phyloP scores from a whole-genome alignment of 176 grass and related monocot species.

The Hyparrhenia diplandra region DNA sequence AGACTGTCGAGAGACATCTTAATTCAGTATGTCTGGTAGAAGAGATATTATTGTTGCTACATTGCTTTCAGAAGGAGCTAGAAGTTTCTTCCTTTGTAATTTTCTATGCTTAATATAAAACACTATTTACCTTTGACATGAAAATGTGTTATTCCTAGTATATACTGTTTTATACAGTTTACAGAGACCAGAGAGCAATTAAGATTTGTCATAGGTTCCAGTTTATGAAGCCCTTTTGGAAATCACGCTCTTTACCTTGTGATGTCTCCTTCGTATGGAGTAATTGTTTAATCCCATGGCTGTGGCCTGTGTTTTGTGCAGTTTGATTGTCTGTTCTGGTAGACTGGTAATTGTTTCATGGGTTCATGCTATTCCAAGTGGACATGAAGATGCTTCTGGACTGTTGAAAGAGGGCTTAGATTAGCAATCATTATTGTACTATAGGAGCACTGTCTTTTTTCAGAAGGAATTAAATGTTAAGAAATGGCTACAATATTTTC shows the following conservation, averaged over 20 bases:
- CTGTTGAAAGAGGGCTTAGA: neutral
- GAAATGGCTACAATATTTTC: neutral
- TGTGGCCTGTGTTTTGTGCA: neutral
- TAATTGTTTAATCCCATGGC: neutral
- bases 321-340: neutral
- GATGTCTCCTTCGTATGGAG: neutral
- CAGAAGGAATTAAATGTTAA: neutral
- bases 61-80: neutral
- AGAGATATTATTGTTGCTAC: neutral
- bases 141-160: neutral
- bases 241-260: neutral
- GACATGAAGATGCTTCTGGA: neutral
- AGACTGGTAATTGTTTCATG: neutral
- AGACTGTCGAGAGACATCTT: neutral
- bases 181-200: neutral
- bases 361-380: neutral
- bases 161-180: slow-evolving; percentile 21
- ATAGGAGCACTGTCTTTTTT: neutral
- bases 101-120: neutral
- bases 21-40: no score
- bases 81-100: neutral
- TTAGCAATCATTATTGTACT: neutral
- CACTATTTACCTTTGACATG: no score
- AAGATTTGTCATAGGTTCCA: neutral
- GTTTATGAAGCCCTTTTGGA: neutral